Evolutionary conservation across 2,329 filamentous ascomycete genomes (phyloP).

Genomic region (Clonostachys rosea): DNA sequence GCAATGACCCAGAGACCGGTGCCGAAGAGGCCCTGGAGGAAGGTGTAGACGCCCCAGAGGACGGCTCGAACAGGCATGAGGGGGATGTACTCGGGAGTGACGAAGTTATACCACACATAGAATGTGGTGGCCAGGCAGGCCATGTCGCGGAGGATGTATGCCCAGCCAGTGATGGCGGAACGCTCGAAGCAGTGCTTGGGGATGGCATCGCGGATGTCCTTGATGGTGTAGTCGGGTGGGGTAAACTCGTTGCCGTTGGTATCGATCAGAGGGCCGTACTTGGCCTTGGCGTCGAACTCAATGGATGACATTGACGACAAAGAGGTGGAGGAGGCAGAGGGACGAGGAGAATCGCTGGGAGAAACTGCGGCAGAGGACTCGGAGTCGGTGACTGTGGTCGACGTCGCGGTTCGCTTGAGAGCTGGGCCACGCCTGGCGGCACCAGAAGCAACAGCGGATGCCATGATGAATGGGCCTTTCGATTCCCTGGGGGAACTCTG

Average conservation of each 20-base stretch:
- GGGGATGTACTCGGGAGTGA: slow-evolving; percentile 80
- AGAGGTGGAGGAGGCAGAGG: slow-evolving; percentile 78
- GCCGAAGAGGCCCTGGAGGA: slow-evolving; percentile 87
- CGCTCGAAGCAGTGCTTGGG: slow-evolving; percentile 96
- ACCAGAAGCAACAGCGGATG: slow-evolving; percentile 36
- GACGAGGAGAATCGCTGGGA: slow-evolving; percentile 54
- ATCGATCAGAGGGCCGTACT: slow-evolving; percentile 70
- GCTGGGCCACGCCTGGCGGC: slow-evolving; percentile 28
- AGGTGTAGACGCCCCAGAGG: slow-evolving; percentile 62
- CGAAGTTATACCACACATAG: slow-evolving; percentile 81
- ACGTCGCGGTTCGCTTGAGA: slow-evolving; percentile 42
- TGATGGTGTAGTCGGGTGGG: slow-evolving; percentile 94
- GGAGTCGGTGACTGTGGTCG: slow-evolving; percentile 40
- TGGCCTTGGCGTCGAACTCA: slow-evolving; percentile 25
- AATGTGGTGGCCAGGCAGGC: slow-evolving; percentile 71
- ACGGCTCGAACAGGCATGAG: slow-evolving; percentile 60
- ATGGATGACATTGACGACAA: slow-evolving; percentile 82
- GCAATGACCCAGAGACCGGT: slow-evolving; percentile 96
- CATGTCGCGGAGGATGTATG: slow-evolving; percentile 82
- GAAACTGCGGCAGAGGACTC: slow-evolving; percentile 54
- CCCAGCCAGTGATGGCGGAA: slow-evolving; percentile 68
- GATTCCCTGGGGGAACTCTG: background rate
- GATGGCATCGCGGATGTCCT: slow-evolving; percentile 94
- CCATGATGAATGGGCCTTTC: slow-evolving; percentile 29
- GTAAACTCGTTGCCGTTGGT: slow-evolving; percentile 94